These are phyloP conservation scores for Kazachstania bromeliacearum DNA, from an alignment of 805 yeast genomes.

Conservation along the genomic window DNA sequence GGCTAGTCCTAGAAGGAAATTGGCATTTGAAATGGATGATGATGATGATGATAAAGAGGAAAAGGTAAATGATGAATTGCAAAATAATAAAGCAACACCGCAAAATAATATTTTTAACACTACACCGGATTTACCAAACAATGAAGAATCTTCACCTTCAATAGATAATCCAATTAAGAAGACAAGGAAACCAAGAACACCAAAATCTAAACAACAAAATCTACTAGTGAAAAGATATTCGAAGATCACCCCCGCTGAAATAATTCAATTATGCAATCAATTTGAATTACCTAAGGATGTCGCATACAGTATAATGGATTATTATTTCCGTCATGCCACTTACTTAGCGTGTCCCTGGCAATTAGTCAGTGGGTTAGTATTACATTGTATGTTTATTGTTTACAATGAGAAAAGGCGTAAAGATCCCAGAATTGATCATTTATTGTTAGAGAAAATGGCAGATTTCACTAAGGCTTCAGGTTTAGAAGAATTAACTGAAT, in stretches of 20 bases:
- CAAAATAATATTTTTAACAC: background rate
- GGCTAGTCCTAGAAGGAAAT: constrained; percentile 20
- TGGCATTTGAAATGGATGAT: constrained; percentile 26
- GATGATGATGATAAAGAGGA: constrained; percentile 7
- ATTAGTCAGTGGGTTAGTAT: constrained; percentile 54
- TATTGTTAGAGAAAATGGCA: constrained; percentile 43
- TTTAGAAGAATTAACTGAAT: constrained; percentile 40
- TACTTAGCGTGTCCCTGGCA: constrained; percentile 60
- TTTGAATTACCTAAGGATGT: constrained; percentile 51
- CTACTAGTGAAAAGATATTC: constrained; percentile 24
- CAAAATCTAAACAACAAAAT: constrained; percentile 1
- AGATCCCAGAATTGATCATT: constrained; percentile 41
- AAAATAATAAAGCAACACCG: background rate
- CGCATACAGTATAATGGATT: constrained; percentile 41
- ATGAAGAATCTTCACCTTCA: background rate
- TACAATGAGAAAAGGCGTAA: constrained; percentile 38
- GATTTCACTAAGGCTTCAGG: constrained; percentile 42
- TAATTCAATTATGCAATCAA: constrained; percentile 47
- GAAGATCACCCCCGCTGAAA: constrained; percentile 34
- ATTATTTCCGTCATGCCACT: constrained; percentile 41
- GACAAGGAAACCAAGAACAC: background rate
- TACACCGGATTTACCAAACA: background rate
- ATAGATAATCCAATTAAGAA: background rate
- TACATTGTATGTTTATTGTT: constrained; percentile 48
- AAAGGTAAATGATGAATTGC: background rate